Percentiles rank a stretch among this genome's conserved stretches.
Evolutionary conservation across 116 monocot genomes (phyloP).

Genomic region (Zostera marina): DNA sequence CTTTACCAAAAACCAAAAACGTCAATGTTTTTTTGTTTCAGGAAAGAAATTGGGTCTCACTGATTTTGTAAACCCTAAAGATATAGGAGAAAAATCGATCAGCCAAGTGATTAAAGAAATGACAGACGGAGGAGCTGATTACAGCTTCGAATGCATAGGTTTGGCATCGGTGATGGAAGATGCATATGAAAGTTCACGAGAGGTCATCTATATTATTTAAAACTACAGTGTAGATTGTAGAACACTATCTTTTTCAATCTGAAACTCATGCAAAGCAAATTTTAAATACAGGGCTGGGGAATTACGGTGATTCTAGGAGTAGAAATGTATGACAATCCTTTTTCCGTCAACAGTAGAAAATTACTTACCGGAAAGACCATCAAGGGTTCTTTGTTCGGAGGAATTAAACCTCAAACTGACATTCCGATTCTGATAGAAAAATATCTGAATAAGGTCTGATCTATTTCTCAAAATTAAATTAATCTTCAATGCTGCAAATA

Average conservation of each 20-base stretch:
- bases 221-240: too few species aligned
- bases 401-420: conserved; percentile 45
- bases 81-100: conserved; percentile 36
- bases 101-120: conserved; percentile 68
- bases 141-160: conserved; percentile 95
- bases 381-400: conserved; percentile 32
- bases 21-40: conserved; percentile 3
- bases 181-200: conserved; percentile 43
- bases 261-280: neutral
- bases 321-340: conserved; percentile 27
- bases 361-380: conserved; percentile 22
- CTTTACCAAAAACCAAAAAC: too few species aligned
- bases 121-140: conserved; percentile 85
- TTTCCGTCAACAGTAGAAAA: conserved; percentile 12
- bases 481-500: too few species aligned
- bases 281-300: conserved; percentile 37
- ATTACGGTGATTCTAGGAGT: conserved; percentile 56
- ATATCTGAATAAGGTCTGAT: conserved; percentile 26
- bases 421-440: conserved; percentile 30
- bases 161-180: conserved; percentile 52
- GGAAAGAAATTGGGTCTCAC: conserved; percentile 74
- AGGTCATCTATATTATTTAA: too few species aligned
- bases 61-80: conserved; percentile 71
- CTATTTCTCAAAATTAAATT: neutral
- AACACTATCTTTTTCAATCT: neutral